Evolutionary conservation across 2,329 filamentous ascomycete genomes (phyloP).

Genomic region (Metarhizium sp.): DNA sequence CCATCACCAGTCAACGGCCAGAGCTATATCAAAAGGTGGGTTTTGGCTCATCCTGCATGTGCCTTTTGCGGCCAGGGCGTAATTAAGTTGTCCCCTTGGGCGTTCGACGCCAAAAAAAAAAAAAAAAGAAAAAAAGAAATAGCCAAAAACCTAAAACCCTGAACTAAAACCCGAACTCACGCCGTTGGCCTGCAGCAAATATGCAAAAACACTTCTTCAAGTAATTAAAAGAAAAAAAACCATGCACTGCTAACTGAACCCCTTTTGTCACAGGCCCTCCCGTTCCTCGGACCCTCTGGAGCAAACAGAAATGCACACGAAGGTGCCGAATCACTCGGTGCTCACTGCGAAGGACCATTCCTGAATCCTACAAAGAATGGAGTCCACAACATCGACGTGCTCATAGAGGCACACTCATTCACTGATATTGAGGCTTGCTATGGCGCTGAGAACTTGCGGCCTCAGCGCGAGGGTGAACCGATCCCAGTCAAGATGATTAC

Average conservation of each 20-base stretch:
- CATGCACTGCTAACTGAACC: background rate
- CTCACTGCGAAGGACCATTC: conserved; percentile 88
- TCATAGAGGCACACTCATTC: conserved; percentile 55
- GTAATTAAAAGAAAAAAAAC: background rate
- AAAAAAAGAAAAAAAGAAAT: background rate
- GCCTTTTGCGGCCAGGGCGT: background rate
- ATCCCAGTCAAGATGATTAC: conserved; percentile 69
- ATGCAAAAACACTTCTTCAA: no score
- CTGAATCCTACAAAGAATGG: conserved; percentile 76
- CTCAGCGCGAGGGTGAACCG: conserved; percentile 22
- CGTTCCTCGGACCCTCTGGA: conserved; percentile 67
- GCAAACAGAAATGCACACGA: conserved; percentile 47
- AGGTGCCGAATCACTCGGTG: conserved; percentile 79
- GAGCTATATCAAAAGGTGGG: conserved; percentile 70
- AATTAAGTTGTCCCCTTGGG: background rate
- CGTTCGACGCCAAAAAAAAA: background rate
- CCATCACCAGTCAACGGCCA: conserved; percentile 70
- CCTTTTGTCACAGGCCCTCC: conserved; percentile 46
- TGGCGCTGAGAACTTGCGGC: conserved; percentile 56
- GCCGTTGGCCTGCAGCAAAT: no score
- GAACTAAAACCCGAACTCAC: no score
- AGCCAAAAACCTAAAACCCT: background rate
- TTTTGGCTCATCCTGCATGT: background rate
- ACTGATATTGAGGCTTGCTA: conserved; percentile 63
- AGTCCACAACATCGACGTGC: conserved; percentile 67